Evolutionary conservation across 257 asterid species (phyloP).

Genomic region (Thymus mandschuricus): DNA sequence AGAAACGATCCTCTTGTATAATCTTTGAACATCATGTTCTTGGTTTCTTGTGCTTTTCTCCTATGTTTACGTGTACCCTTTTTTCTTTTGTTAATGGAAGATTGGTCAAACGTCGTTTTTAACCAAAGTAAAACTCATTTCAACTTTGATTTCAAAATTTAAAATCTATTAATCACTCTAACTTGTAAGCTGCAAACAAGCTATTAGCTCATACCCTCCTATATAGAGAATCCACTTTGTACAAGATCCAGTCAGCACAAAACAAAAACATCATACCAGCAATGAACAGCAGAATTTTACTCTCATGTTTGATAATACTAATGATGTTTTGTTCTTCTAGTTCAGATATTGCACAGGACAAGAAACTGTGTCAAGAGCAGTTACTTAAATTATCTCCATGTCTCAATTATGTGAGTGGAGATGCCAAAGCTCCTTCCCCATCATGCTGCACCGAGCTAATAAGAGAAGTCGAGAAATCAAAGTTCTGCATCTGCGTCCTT

Average conservation of each 20-base stretch:
- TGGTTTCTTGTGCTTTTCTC: neutral
- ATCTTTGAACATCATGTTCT: neutral
- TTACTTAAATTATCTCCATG: constrained; percentile 42
- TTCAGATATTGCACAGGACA: constrained; percentile 46
- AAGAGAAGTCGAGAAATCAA: too few relatives aligned
- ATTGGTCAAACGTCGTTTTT: constrained; percentile 11
- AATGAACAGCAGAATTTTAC: too few relatives aligned
- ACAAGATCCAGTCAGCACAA: too few relatives aligned
- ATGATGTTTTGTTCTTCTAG: constrained; percentile 28
- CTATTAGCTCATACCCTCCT: neutral
- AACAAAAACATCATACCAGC: too few relatives aligned
- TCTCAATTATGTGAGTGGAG: constrained; percentile 41
- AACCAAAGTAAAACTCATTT: too few relatives aligned
- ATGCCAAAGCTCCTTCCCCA: constrained; percentile 36
- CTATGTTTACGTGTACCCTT: neutral
- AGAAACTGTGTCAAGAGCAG: constrained; percentile 41
- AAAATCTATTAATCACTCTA: neutral
- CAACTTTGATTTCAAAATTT: too few relatives aligned
- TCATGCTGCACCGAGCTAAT: constrained; percentile 47
- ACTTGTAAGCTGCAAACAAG: neutral
- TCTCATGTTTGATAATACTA: neutral
- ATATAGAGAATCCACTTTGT: too few relatives aligned
- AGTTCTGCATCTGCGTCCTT: too few relatives aligned
- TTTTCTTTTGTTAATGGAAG: neutral
- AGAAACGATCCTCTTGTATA: neutral